Evolutionary conservation across 768 basidiomycete genomes (phyloP).

Genomic region (Lactifluus echinatus): DNA sequence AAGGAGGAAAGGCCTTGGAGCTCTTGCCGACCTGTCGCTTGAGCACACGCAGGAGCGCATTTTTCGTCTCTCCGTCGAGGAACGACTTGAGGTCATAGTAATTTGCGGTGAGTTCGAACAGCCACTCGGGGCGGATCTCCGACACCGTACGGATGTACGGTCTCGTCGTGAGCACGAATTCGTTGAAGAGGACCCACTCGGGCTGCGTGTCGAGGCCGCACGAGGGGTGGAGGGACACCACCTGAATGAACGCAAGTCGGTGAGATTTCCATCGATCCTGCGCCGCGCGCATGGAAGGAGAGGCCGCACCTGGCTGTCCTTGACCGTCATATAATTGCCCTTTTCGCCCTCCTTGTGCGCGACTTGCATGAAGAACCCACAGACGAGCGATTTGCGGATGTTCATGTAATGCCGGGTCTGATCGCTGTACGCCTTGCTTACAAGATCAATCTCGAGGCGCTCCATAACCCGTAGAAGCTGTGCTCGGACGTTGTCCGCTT

Average conservation of each 20-base stretch:
- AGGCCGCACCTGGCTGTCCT: constrained; percentile 77
- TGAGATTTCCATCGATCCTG: background rate
- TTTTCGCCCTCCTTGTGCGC: constrained; percentile 94
- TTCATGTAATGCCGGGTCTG: constrained; percentile 43
- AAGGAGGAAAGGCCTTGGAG: background rate
- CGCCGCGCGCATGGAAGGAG: background rate
- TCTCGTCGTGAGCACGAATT: constrained; percentile 87
- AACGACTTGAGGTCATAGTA: constrained; percentile 69
- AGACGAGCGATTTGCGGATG: constrained; percentile 76
- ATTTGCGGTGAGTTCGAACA: constrained; percentile 49
- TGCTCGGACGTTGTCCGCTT: constrained; percentile 89
- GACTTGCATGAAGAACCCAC: constrained; percentile 97
- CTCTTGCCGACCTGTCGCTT: constrained; percentile 8
- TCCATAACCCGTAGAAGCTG: constrained; percentile 92
- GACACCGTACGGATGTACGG: constrained; percentile 90
- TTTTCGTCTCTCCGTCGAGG: constrained; percentile 63
- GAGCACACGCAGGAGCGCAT: constrained; percentile 28
- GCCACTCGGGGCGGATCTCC: constrained; percentile 79
- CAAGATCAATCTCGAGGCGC: constrained; percentile 68
- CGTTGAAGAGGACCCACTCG: constrained; percentile 90
- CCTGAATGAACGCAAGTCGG: constrained; percentile 27
- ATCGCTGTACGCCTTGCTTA: constrained; percentile 59
- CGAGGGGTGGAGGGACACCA: constrained; percentile 74
- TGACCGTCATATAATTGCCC: constrained; percentile 80
- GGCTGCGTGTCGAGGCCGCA: constrained; percentile 83